Evolutionary conservation across 352 stramenopile species (phyloP).

Genomic region (Phytophthora sp.): DNA sequence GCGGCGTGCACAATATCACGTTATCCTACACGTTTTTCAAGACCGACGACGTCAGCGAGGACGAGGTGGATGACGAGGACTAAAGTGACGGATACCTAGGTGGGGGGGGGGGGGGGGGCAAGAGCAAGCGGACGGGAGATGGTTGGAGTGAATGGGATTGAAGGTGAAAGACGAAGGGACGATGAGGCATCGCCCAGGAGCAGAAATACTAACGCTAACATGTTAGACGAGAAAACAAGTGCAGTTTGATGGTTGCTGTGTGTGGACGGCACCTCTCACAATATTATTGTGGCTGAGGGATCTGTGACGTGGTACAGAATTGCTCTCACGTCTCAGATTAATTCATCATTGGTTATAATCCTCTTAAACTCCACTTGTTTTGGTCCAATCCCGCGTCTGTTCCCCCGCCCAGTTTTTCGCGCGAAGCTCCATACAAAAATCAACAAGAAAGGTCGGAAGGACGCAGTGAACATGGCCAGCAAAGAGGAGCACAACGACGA

Average conservation of each 20-base stretch:
- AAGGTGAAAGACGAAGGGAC: not conserved
- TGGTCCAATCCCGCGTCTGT: constrained; percentile 11
- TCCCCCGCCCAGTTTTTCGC: constrained; percentile 10
- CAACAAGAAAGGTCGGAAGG: constrained; percentile 12
- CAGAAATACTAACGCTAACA: not conserved
- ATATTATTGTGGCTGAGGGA: no score
- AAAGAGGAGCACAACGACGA: constrained; percentile 90
- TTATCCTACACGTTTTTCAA: constrained; percentile 99
- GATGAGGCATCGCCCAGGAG: constrained; percentile 1
- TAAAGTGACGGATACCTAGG: constrained; percentile 20
- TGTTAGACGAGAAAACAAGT: constrained; percentile 15
- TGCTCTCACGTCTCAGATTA: constrained; percentile 23
- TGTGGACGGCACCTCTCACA: no score
- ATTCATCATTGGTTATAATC: constrained; percentile 15
- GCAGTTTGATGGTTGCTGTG: not conserved
- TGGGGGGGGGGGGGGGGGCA: no score
- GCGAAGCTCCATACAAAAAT: constrained; percentile 25
- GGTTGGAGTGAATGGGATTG: not conserved
- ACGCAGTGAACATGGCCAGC: constrained; percentile 59
- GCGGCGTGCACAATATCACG: constrained; percentile 97
- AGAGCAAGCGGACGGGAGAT: not conserved
- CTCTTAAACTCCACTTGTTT: constrained; percentile 2
- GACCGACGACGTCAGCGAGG: constrained; percentile 94
- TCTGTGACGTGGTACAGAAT: no score
- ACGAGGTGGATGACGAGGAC: constrained; percentile 82